phyloP scores from a whole-genome alignment of 1,139 yeast genomes.

The Debaryomycetaceae sp. region DNA sequence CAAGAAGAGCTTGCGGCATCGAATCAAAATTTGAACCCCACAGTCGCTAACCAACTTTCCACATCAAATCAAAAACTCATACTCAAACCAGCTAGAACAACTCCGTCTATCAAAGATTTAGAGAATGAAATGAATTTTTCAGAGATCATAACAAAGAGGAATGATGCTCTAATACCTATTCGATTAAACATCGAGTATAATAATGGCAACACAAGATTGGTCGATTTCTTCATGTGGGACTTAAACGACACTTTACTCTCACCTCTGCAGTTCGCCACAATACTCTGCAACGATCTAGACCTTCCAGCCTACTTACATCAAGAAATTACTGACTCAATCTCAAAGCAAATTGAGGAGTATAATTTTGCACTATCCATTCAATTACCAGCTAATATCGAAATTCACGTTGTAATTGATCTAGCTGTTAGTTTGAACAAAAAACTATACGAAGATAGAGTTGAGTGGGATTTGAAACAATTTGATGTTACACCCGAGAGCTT shows the following conservation, averaged over 20 bases:
- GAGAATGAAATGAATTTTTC: conserved; percentile 22
- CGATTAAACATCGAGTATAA: conserved; percentile 72
- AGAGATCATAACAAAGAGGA: conserved; percentile 24
- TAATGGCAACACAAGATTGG: conserved; percentile 54
- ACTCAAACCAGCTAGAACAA: conserved; percentile 32
- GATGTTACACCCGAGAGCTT: conserved; percentile 76
- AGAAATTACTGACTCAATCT: conserved; percentile 68
- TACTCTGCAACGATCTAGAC: conserved; percentile 80
- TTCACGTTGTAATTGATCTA: conserved; percentile 75
- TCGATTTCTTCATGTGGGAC: conserved; percentile 90
- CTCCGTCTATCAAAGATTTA: conserved; percentile 25
- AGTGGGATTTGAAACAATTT: conserved; percentile 81
- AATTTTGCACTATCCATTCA: conserved; percentile 53
- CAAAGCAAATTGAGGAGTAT: conserved; percentile 77
- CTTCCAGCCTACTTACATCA: conserved; percentile 62
- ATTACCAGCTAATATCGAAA: conserved; percentile 59
- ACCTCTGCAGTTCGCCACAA: conserved; percentile 79
- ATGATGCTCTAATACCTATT: conserved; percentile 68
- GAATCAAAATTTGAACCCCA: conserved; percentile 16
- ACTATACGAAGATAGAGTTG: conserved; percentile 87
- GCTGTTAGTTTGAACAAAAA: conserved; percentile 82
- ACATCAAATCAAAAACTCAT: conserved; percentile 28
- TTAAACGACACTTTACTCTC: conserved; percentile 71
- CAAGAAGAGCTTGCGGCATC: conserved; percentile 51
- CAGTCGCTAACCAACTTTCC: conserved; percentile 20